phyloP scores from a whole-genome alignment of 345 rosid species.

The Tarenaya hassleriana region DNA sequence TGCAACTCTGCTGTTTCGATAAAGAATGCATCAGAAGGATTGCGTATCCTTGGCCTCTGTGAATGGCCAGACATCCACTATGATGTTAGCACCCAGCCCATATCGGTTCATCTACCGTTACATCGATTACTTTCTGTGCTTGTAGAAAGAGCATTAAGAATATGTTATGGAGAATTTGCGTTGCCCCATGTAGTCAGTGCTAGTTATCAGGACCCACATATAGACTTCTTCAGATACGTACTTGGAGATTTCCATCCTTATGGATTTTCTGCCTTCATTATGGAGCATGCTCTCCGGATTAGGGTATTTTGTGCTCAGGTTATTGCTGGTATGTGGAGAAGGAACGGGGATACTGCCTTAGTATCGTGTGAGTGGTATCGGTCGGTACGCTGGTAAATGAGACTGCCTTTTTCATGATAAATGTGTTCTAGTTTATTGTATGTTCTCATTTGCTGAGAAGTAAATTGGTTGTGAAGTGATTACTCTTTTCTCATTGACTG shows the following conservation, averaged over 20 bases:
- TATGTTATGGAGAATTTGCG: constrained; percentile 54
- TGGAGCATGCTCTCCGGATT: constrained; percentile 88
- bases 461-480: constrained; percentile 4
- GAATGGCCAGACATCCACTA: constrained; percentile 66
- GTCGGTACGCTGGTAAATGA: constrained; percentile 69
- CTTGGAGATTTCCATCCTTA: constrained; percentile 56
- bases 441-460: constrained; percentile 11
- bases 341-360: constrained; percentile 74
- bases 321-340: constrained; percentile 94
- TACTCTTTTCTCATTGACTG: constrained; percentile 20
- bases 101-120: constrained; percentile 78
- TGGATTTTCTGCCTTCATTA: constrained; percentile 76
- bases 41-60: constrained; percentile 41
- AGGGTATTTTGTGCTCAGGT: constrained; percentile 91
- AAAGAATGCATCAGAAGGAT: constrained; percentile 29
- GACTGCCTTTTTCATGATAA: constrained; percentile 11
- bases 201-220: constrained; percentile 28
- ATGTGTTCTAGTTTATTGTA: constrained; percentile 14
- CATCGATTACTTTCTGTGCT: constrained; percentile 77
- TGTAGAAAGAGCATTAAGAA: constrained; percentile 58
- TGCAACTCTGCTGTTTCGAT: constrained; percentile 29
- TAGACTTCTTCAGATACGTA: constrained; percentile 60
- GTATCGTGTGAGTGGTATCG: constrained; percentile 71
- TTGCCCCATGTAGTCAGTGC: constrained; percentile 20
- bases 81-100: constrained; percentile 74